Evolutionary conservation across 2,329 filamentous ascomycete genomes (phyloP).

Genomic region (Cadophora luteo-olivacea): DNA sequence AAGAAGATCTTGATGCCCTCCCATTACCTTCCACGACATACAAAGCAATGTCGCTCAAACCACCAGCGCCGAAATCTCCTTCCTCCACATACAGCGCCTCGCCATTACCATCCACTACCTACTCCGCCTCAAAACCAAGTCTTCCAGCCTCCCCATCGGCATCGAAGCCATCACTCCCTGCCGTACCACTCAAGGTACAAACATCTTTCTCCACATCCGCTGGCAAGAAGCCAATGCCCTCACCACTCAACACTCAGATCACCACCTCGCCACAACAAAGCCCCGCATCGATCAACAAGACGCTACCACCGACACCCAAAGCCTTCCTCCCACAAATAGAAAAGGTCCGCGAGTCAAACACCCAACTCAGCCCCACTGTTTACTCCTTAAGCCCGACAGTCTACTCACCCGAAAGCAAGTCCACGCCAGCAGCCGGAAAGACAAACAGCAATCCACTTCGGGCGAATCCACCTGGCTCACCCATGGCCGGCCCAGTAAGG

Average conservation of each 20-base stretch:
- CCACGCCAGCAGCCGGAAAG: conserved; percentile 6
- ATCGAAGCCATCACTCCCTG: conserved; percentile 8
- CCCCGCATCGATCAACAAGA: conserved; percentile 32
- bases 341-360: conserved; percentile 42
- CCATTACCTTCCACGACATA: conserved; percentile 44
- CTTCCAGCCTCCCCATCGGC: conserved; percentile 15
- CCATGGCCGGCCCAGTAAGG: neutral
- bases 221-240: conserved; percentile 15
- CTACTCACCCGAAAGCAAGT: conserved; percentile 47
- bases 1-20: conserved; percentile 24
- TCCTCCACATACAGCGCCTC: conserved; percentile 19
- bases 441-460: conserved; percentile 8
- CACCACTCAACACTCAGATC: conserved; percentile 17
- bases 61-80: conserved; percentile 18
- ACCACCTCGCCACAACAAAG: conserved; percentile 20
- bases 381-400: conserved; percentile 59
- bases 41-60: conserved; percentile 40
- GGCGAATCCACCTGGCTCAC: conserved; percentile 8
- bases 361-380: conserved; percentile 56
- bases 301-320: conserved; percentile 34
- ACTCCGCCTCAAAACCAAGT: conserved; percentile 22
- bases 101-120: conserved; percentile 27
- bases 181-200: conserved; percentile 26
- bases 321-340: conserved; percentile 37
- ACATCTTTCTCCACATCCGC: conserved; percentile 19